Conservation (phyloP, 495 filamentous ascomycete genomes). For the Lasiosphaeriaceae sp. region DNA sequence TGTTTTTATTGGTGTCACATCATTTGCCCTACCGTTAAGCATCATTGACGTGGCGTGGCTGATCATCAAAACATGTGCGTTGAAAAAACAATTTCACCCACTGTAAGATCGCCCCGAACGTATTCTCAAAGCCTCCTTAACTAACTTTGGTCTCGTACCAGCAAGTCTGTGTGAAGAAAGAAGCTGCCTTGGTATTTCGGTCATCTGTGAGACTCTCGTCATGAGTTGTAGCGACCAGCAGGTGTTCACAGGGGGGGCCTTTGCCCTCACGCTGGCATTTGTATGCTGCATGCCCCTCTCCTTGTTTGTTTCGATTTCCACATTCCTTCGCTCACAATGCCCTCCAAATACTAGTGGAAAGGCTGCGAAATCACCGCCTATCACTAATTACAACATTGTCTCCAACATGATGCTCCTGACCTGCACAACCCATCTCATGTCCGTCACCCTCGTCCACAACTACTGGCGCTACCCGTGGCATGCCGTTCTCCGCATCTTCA, state of each 20-base stretch:
- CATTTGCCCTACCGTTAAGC: constrained; percentile 4
- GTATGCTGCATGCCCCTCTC: neutral
- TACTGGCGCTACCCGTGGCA: constrained; percentile 31
- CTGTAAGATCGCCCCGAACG: neutral
- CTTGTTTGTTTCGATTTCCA: neutral
- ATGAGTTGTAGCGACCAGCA: constrained; percentile 38
- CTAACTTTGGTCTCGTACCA: neutral
- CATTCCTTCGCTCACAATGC: too few species aligned
- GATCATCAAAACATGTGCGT: constrained; percentile 10
- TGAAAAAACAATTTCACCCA: neutral
- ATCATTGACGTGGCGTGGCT: constrained; percentile 11
- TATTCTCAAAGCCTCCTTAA: too few species aligned
- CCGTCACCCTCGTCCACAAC: constrained; percentile 29
- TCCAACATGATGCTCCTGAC: constrained; percentile 38
- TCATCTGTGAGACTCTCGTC: constrained; percentile 31
- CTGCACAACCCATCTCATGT: constrained; percentile 35
- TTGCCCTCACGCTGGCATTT: constrained; percentile 32
- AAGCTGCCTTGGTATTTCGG: constrained; percentile 20
- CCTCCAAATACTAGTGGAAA: too few species aligned
- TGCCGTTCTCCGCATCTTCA: constrained; percentile 22
- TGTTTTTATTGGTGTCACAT: constrained; percentile 10
- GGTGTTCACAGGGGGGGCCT: constrained; percentile 36
- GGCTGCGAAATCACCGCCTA: constrained; percentile 39
- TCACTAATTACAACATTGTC: constrained; percentile 38
- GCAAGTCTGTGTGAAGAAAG: constrained; percentile 1